Percentiles rank a stretch among this genome's conserved stretches.
phyloP scores from a whole-genome alignment of 805 yeast genomes.

The Brettanomyces bruxellensis region DNA sequence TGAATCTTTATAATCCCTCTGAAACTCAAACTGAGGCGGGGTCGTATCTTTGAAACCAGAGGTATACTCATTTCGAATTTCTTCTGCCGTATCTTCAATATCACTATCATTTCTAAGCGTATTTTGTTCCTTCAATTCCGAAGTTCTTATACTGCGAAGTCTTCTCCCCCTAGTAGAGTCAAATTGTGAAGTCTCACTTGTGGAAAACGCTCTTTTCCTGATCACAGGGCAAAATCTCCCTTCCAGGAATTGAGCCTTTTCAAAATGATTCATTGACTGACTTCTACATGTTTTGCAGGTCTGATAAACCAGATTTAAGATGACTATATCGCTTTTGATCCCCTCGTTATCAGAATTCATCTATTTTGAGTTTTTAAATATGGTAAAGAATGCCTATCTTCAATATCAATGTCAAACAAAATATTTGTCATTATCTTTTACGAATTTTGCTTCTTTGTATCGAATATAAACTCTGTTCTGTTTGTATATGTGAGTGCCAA shows the following conservation, averaged over 20 bases:
- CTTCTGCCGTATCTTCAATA: conserved; percentile 17
- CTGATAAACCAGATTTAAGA: conserved; percentile 3
- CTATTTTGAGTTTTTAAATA: conserved; percentile 6
- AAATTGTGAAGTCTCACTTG: conserved; percentile 54
- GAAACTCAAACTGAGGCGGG: too few relatives aligned
- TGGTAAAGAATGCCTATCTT: too few relatives aligned
- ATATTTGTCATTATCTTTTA: too few relatives aligned
- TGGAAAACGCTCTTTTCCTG: conserved; percentile 52
- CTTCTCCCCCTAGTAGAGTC: conserved; percentile 28
- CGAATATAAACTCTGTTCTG: too few relatives aligned
- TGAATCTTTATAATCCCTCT: too few relatives aligned
- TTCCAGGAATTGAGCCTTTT: too few relatives aligned
- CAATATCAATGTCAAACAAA: too few relatives aligned
- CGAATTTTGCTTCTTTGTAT: too few relatives aligned
- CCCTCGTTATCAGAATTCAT: conserved; percentile 21
- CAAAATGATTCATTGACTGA: too few relatives aligned
- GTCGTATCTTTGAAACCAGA: conserved; percentile 39
- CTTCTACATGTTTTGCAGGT: neutral
- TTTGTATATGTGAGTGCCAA: too few relatives aligned
- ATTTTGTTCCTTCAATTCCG: neutral
- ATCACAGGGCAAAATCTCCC: conserved; percentile 8
- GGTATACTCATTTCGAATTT: conserved; percentile 68
- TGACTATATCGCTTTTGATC: conserved; percentile 16
- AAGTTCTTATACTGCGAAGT: conserved; percentile 1
- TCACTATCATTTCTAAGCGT: neutral